Evolutionary conservation across 2,329 filamentous ascomycete species (phyloP), one percentile per base, ranked within the genome.

Genomic region (Apiospora aurea): DNA sequence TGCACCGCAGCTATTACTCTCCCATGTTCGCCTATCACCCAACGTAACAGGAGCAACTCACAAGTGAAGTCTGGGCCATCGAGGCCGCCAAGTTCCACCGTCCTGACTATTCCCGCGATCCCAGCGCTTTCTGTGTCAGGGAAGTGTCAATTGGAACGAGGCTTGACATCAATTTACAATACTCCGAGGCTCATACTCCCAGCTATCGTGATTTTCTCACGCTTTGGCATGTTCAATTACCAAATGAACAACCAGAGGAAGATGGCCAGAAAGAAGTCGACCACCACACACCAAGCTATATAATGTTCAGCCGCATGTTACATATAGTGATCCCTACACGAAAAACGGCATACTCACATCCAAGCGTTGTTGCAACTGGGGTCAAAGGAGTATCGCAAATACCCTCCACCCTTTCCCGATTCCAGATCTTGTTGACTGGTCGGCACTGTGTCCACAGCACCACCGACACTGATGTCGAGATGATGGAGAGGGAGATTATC

Each of bases 181-280:
- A 57, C 18, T 26, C 71, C 71, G 10, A 73, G 51, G 41, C 71
- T 71, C 66, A 73, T 69, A 61, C 69, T 74, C 14, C 38, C 53
- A 6, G 72, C 70, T n/a, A 75, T 69, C 1, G 69, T 69, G 24
- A 70, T 18, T 49, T 73, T 74, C 16, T 74, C 71, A 16, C 70
- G 34, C 1, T 4, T 43, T 8, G 69, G 51, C 13, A 71, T 71
- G 6, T 71, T 53, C 10, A 75, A 71, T 3, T 71, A 69, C 72
- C 71, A 74, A 11, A 75, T 74, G 44, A 73, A 73, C 21, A 73
- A 4, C 74, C 72, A 74, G 13, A 72, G 71, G 11, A 75, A 46
- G 14, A 72, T 18, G 57, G 72, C 74, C 24, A 73, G 73, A 46
- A 71, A 67, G 51, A 75, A 66, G 41, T 75, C 74, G 11, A 71